Evolutionary conservation across 441 rosid species (phyloP).

Genomic region (Pelargonium citronellum): DNA sequence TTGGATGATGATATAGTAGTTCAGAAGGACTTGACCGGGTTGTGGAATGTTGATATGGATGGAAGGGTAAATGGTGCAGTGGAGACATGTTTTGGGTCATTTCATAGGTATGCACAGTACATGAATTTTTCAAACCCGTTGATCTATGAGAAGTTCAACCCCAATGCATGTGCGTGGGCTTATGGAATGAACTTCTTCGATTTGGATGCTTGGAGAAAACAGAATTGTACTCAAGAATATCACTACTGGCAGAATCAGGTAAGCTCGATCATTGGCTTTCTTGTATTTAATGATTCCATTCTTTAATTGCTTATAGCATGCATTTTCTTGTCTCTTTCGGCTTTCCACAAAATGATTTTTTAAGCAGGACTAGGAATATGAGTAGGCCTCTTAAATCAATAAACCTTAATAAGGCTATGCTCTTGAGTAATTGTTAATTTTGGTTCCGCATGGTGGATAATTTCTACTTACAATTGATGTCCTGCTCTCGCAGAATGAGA

Average conservation of each 20-base stretch:
- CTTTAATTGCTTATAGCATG: background rate
- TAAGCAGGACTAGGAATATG: no score
- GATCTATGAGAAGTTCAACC: conserved; percentile 74
- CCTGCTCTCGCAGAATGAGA: conserved; percentile 41
- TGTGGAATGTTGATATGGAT: conserved; percentile 52
- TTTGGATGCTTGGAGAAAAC: conserved; percentile 89
- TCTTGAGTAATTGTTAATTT: background rate
- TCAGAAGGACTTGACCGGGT: conserved; percentile 63
- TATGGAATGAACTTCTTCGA: conserved; percentile 94
- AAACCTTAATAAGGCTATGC: background rate
- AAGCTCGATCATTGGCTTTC: background rate
- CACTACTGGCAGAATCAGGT: conserved; percentile 67
- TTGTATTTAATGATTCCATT: background rate
- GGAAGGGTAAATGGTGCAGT: conserved; percentile 92
- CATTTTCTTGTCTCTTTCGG: background rate
- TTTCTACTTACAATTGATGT: background rate
- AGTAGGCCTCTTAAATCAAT: background rate
- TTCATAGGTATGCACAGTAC: conserved; percentile 74
- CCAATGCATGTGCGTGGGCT: conserved; percentile 98
- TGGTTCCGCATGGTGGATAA: background rate
- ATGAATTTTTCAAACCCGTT: conserved; percentile 75
- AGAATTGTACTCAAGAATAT: conserved; percentile 36
- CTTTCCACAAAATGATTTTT: no score
- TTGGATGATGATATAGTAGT: conserved; percentile 92
- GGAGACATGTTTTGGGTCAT: conserved; percentile 94